phyloP scores from a whole-genome alignment of 2,329 filamentous ascomycete genomes.

The Metarhizium anisopliae region DNA sequence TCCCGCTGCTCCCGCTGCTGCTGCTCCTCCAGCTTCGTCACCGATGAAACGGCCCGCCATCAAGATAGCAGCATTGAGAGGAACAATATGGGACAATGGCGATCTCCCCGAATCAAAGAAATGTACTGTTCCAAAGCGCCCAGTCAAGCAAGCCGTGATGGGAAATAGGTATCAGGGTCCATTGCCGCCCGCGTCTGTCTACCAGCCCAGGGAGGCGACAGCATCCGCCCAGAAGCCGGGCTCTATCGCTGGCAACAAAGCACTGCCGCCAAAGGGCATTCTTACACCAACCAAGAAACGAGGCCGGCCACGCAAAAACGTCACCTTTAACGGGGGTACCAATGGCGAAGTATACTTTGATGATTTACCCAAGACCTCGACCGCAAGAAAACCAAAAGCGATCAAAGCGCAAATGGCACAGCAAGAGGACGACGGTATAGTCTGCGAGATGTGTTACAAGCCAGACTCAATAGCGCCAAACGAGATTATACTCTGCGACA shows the following conservation, averaged over 20 bases:
- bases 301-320: slow-evolving; percentile 40
- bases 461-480: slow-evolving; percentile 50
- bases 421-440: slow-evolving; percentile 38
- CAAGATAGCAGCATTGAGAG: slow-evolving; percentile 26
- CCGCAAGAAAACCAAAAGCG: slow-evolving; percentile 15
- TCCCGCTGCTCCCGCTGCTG: too few species aligned
- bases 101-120: slow-evolving; percentile 9
- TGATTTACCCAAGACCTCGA: slow-evolving; percentile 35
- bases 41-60: slow-evolving; percentile 19
- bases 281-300: slow-evolving; percentile 39
- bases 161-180: background rate
- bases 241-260: slow-evolving; percentile 3
- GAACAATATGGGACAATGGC: slow-evolving; percentile 29
- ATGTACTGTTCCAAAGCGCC: slow-evolving; percentile 11
- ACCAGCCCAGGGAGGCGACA: background rate
- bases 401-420: slow-evolving; percentile 19
- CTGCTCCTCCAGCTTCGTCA: slow-evolving; percentile 2
- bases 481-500: slow-evolving; percentile 56
- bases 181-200: background rate
- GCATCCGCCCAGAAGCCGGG: slow-evolving; percentile 1
- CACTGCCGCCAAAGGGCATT: slow-evolving; percentile 41
- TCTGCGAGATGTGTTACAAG: slow-evolving; percentile 48
- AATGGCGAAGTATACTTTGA: slow-evolving; percentile 42
- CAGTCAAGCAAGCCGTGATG: background rate
- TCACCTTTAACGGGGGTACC: slow-evolving; percentile 36